Conservation (phyloP, 352 stramenopile species). For the Phytophthora pini region DNA sequence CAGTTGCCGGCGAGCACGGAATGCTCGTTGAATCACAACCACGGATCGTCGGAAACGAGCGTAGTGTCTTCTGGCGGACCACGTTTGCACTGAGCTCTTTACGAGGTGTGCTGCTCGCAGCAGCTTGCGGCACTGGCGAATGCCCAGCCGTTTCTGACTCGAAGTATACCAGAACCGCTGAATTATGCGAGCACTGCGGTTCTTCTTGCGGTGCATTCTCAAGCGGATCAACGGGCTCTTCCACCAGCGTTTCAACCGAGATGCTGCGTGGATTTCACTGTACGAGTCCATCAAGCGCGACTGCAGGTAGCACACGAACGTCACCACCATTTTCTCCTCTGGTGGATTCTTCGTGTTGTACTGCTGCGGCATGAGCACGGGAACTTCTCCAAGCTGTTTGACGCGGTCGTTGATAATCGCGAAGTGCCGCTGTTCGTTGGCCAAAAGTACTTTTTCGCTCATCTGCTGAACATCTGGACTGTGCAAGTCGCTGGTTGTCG, state of each 20-base stretch:
- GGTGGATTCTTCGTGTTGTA: constrained; percentile 91
- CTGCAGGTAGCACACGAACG: constrained; percentile 95
- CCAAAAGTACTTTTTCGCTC: constrained; percentile 42
- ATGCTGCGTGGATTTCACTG: constrained; percentile 91
- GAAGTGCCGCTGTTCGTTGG: constrained; percentile 89
- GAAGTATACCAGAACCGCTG: constrained; percentile 87
- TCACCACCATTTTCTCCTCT: constrained; percentile 95
- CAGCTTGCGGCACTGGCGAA: constrained; percentile 72
- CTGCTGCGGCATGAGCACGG: constrained; percentile 85
- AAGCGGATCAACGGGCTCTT: constrained; percentile 59
- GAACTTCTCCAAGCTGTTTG: constrained; percentile 93
- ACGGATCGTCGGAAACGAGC: constrained; percentile 39
- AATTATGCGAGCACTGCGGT: constrained; percentile 56
- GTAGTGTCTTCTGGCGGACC: constrained; percentile 32
- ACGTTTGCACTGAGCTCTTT: constrained; percentile 45
- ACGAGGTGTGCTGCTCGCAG: constrained; percentile 67
- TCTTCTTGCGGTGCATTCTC: constrained; percentile 66
- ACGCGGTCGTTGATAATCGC: constrained; percentile 88
- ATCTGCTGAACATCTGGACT: constrained; percentile 15
- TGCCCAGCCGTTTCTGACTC: constrained; percentile 71
- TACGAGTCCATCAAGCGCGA: constrained; percentile 95
- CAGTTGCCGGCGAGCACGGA: constrained; percentile 32
- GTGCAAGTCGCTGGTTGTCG: constrained; percentile 48
- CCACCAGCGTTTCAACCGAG: constrained; percentile 89
- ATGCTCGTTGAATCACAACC: constrained; percentile 42